phyloP scores from a whole-genome alignment of 1,139 yeast genomes.

The Sugiyamaella paludigena region DNA sequence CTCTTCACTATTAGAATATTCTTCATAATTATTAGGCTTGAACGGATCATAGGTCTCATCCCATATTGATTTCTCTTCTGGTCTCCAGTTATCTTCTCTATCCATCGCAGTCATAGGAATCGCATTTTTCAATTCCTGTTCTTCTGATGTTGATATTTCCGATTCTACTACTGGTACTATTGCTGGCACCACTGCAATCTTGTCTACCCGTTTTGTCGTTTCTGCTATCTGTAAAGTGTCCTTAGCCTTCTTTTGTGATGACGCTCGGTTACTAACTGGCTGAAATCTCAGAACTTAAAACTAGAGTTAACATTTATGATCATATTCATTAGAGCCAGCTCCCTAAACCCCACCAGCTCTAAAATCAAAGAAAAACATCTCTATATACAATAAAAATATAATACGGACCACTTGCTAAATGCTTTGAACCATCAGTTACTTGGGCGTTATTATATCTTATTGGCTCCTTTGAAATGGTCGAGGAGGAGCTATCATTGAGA shows the following conservation, averaged over 20 bases:
- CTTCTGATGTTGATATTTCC: not conserved
- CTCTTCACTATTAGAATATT: constrained; percentile 20
- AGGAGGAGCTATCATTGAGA: not conserved
- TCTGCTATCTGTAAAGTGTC: not conserved
- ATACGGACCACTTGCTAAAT: constrained; percentile 6
- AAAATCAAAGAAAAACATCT: no score
- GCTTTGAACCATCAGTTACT: not conserved
- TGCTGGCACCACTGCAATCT: not conserved
- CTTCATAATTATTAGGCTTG: constrained; percentile 19
- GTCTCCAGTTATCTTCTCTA: not conserved
- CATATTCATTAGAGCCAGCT: not conserved
- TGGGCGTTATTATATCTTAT: constrained; percentile 3
- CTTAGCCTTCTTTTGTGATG: no score
- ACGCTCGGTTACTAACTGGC: constrained; percentile 6
- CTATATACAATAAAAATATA: not conserved
- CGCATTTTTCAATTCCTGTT: not conserved
- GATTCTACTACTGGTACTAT: not conserved
- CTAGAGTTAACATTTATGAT: constrained; percentile 7
- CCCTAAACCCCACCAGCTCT: no score
- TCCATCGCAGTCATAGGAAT: not conserved
- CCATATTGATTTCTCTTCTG: constrained; percentile 14
- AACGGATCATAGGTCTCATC: constrained; percentile 22
- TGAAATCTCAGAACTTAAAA: constrained; percentile 16
- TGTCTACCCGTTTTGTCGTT: not conserved
- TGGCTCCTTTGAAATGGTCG: constrained; percentile 13